These are phyloP conservation scores for Aspergillus fumigatus DNA, from an alignment of 2,329 filamentous ascomycete species.

Conservation along the genomic window DNA sequence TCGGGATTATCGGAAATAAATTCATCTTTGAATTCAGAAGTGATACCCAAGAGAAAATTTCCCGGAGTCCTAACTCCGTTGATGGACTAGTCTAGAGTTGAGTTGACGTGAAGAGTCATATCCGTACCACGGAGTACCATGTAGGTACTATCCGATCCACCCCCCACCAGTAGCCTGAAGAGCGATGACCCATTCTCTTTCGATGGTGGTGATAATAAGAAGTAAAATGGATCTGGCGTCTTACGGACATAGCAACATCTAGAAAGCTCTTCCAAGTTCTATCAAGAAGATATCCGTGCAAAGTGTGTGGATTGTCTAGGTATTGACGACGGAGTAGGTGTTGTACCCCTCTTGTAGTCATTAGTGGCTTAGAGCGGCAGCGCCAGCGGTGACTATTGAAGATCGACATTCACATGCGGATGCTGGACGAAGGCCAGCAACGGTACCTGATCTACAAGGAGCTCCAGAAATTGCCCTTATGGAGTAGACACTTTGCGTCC, in stretches of 20 bases:
- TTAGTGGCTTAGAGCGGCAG: not conserved
- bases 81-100: not conserved
- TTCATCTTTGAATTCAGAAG: not conserved
- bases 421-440: not conserved
- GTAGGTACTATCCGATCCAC: too few species aligned
- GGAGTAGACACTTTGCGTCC: not conserved
- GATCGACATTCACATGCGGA: not conserved
- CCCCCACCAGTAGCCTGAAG: not conserved
- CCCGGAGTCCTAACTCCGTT: not conserved
- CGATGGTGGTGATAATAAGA: not conserved
- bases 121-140: too few species aligned
- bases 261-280: not conserved
- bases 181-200: not conserved
- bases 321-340: not conserved
- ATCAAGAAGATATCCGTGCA: not conserved
- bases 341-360: not conserved
- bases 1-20: not conserved
- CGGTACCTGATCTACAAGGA: not conserved
- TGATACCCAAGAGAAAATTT: too few species aligned
- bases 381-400: not conserved
- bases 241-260: not conserved
- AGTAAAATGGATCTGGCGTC: not conserved
- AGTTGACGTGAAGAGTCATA: not conserved
- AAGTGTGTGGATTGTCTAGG: not conserved
- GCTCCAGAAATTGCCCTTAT: not conserved